Evolutionary conservation across 2,329 filamentous ascomycete genomes (phyloP), one percentile per base, ranked within the genome.

Genomic region (Stenocarpella maydis): DNA sequence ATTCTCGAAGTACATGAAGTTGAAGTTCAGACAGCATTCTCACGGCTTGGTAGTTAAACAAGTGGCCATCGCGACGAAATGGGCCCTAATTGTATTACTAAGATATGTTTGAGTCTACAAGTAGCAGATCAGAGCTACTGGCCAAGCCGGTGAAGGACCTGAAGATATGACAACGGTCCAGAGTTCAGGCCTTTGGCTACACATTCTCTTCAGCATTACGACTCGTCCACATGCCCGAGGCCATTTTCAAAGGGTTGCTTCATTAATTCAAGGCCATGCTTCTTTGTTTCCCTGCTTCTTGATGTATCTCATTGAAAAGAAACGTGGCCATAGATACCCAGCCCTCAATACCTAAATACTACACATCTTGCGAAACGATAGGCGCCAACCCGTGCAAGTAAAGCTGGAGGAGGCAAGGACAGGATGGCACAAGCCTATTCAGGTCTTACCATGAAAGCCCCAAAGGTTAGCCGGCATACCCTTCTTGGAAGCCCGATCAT

Each of bases 291-390:
- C 1, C 21, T 5, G 17, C 15, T 3, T 45, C 17, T 1, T 21
- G 26, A 5, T 61, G 41, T 61, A n/a, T 19, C 17, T 53, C 15
- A 14, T 31, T n/a, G 26, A 10, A 26, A 43, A 4, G 34, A 28
- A 7, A 15, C 8, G 6, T 37, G 50, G 6, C 28, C 19, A 6
- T 21, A 15, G n/a, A 7, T 2, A 21, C 2, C 3, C 2, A 12
- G 9, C 7, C n/a, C n/a, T 0, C 6, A 3, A 17, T 0, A 1
- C 4, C 1, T 37, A 1, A 37, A n/a, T 3, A 2, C 5, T 8
- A 39, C 26, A 21, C n/a, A 24, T 24, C 17, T n/a, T n/a, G 9
- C 10, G 7, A 7, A n/a, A 9, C 2, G 21, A 37, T 2, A 54
- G 14, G 10, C 14, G 26, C 4, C 9, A 10, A 37, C 2, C 19